Evolutionary conservation across 768 basidiomycete genomes (phyloP), one percentile per base, ranked within the genome.

Genomic region (Trametes punicea): DNA sequence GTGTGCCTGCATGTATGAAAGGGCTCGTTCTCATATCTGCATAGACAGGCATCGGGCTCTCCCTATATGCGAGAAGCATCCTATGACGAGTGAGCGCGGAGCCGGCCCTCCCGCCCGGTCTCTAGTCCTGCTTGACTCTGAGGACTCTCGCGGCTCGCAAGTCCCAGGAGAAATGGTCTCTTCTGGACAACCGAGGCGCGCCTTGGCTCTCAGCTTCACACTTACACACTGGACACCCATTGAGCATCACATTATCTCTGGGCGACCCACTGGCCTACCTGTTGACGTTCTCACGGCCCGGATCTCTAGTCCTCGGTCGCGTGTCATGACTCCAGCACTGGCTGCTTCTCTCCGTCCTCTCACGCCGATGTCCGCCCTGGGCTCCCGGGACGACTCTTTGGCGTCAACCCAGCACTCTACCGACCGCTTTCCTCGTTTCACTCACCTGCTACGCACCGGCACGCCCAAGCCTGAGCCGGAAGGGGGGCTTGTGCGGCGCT

Each of bases 361-460:
- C 51, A 59, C 52, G 51, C 30, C 40, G 31, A 44, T 38, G 41
- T 49, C 49, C 18, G 38, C 42, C 46, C 48, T 34, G 27, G 49
- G 39, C 49, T 36, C 38, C 54, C 53, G 58, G 54, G 36, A n/a
- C 34, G 38, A 34, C 49, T 46, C 53, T 55, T 34, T 60, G 44
- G 58, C 48, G 15, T 46, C 27, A 36, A 23, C 36, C 53, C 58
- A 60, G 42, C 58, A 60, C 30, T 42, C 58, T 60, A 60, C 58
- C 53, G 58, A 55, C 58, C 58, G 58, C 58, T 60, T 60, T 46
- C 58, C 58, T 55, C 58, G 58, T 60, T 60, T 55, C 49, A 40
- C 54, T 31, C 40, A 60, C 55, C 53, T 55, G 53, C 54, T 60
- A 55, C 58, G 58, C 48, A 50, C 54, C 58, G 58, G 58, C 56